Conservation (phyloP, 129 eudicot genomes). For the Artemisia argyi region DNA sequence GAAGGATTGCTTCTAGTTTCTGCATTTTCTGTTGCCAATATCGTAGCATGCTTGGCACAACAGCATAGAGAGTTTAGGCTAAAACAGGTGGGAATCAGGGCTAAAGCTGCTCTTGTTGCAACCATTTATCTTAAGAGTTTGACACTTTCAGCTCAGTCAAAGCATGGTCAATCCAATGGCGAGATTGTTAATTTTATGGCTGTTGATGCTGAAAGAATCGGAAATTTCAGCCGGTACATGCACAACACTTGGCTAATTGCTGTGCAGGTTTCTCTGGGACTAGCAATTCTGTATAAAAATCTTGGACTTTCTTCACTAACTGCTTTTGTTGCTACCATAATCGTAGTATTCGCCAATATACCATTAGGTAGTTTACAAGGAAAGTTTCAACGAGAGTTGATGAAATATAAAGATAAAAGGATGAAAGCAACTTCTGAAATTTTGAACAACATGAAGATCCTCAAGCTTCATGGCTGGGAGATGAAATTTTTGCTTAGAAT, state of each 20-base stretch:
- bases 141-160: constrained; percentile 62
- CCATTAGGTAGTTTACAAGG: constrained; percentile 67
- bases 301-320: constrained; percentile 79
- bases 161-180: constrained; percentile 63
- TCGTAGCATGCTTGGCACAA: constrained; percentile 68
- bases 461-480: constrained; percentile 95
- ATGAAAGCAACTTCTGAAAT: constrained; percentile 90
- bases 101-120: constrained; percentile 65
- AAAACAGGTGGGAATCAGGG: constrained; percentile 56
- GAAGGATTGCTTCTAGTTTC: constrained; percentile 55
- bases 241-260: constrained; percentile 75
- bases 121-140: constrained; percentile 66
- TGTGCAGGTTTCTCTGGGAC: constrained; percentile 66
- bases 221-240: constrained; percentile 59
- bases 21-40: constrained; percentile 62
- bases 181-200: constrained; percentile 83
- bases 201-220: constrained; percentile 83
- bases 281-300: constrained; percentile 55
- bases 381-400: constrained; percentile 63
- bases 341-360: constrained; percentile 59
- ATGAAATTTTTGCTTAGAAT: constrained; percentile 82
- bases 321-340: constrained; percentile 52
- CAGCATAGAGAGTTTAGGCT: constrained; percentile 66
- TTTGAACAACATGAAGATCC: constrained; percentile 86
- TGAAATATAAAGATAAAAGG: constrained; percentile 77